Evolutionary conservation across 2,329 filamentous ascomycete genomes (phyloP), one percentile per base, ranked within the genome.

Genomic region (Aspergillus carbonarius): DNA sequence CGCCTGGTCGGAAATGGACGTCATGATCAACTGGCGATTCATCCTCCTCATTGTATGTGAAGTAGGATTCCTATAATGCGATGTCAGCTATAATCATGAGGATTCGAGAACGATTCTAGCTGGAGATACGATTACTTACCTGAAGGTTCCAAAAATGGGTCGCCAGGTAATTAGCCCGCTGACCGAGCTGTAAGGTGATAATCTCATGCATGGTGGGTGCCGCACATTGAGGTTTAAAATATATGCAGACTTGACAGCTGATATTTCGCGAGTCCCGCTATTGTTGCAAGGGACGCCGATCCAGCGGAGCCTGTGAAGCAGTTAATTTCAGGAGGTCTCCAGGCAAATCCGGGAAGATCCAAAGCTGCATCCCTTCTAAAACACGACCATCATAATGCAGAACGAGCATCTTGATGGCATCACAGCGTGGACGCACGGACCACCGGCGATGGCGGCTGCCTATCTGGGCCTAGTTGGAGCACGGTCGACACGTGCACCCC

Each of bases 131-230:
- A 52, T 3, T n/a, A 18, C 65, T 39, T 74, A 91, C 91, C 81
- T 96, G 93, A 5, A 90, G 83, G 70, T 99, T 99, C 95, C 95
- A 99, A 75, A 97, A 99, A 79, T 99, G 95, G 0, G 93, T 96
- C 30, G 90, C 93, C 20, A 96, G 80, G 70, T 97, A 96, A 75
- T 99, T 99, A 74, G 90, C 93, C 72, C 90, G 88, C 73, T 96
- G 89, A 44, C 95, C 95, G 60, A 98, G 87, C 81, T 99, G 95
- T 47, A 99, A 81, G 0, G 93, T 97, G 61, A 99, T 82, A 61
- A 98, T 92, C 77, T 99, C 95, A 77, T 93, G 92, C 95, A 99
- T 98, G 15, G 13, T 46, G 30, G 7, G 13, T 47, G 17, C 27
- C 30, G 17, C n/a, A 17, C 51, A 51, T 55, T 18, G 46, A 54